Evolutionary conservation across 179 eudicot genomes (phyloP), one percentile per base, ranked within the genome.

Genomic region (Actinidia polygama): DNA sequence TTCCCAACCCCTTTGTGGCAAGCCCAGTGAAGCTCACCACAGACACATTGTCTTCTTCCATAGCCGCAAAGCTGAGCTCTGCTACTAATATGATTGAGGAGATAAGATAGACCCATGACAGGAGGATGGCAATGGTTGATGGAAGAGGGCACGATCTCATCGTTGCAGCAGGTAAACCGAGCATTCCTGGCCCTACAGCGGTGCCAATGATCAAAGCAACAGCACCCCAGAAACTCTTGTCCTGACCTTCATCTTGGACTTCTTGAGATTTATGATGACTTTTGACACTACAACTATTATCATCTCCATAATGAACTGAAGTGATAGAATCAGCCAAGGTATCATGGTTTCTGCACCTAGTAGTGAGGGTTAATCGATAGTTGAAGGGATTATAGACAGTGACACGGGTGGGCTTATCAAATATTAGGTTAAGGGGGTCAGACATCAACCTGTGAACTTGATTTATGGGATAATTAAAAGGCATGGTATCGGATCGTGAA

Each of bases 131-230:
- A 44, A 91, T 11, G 4, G 92, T 86, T 6, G 96, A 93, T 74
- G 94, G 93, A 15, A 93, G 67, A 53, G 92, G 88, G 57, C 96
- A 94, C 11, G 94, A 91, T 88, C 85, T 93, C 63, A 93, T 88
- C 6, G 91, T 91, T 83, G 87, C 91, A 63, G 93, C 87, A 47
- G 96, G 94, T 59, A 93, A 88, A n/a, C 92, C 94, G 57, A 93
- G 80, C 93, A 91, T 93, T 86, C 96, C 94, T 4, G 94, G 96
- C 67, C 94, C 96, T 2, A 93, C 90, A 36, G 94, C 96, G 4
- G 94, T 93, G 50, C 96, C 96, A 61, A 93, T 87, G 54, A 93
- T 93, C 80, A 93, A 82, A 82, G 88, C 87, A 78, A 93, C 93
- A 51, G 96, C 96, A 46, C 85, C 94, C 94, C 93, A 93, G 73